Base-by-base conservation (phyloP, 768 basidiomycete genomes). In the Kondoa malvinella region DNA sequence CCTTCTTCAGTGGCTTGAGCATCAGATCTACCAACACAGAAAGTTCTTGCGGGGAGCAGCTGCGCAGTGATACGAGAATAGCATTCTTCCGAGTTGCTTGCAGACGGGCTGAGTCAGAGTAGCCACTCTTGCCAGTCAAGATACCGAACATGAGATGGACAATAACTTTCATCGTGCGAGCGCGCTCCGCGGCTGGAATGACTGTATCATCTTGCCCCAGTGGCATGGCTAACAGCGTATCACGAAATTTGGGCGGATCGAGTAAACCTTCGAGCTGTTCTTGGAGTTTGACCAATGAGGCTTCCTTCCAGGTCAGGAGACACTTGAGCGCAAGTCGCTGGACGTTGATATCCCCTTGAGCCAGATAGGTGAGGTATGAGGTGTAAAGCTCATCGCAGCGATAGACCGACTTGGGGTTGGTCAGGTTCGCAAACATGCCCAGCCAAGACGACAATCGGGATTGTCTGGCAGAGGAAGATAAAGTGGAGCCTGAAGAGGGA, bases 341-440 rank as follows among this genome's bases (percentile, higher is more conserved):
- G 1, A 96, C 79, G 2, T 83, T 73, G 16, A 84, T 83, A 71
- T 96, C 92, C 1, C 92, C 88, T 70, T 91, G 86, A 2, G 91
- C 86, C 27, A 97, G 82, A 26, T 89, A 81, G n/a, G 82, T 78
- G 16, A 81, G 80, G 77, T 92, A 94, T 27, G 90, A 75, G 1
- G 79, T 64, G 56, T 82, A 83, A 2, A 97, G 80, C 0, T 81
- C 80, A 8, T 86, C 81, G 0, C 88, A 83, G 4, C 83, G 81
- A 74, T 85, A 82, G 1, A 92, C 79, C 0, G 90, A 88, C 78
- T 89, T 94, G n/a, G 92, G 94, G 74, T 96, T 97, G 72, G 79
- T 79, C 75, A 99, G 88, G 75, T 92, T 94, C 63, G 88, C 82
- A 77, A 96, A 89, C 14, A 97, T 81, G 25, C 83, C 83, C 30